phyloP scores from a whole-genome alignment of 1,284 basidiomycete species.

The Moniliophthora roreri region DNA sequence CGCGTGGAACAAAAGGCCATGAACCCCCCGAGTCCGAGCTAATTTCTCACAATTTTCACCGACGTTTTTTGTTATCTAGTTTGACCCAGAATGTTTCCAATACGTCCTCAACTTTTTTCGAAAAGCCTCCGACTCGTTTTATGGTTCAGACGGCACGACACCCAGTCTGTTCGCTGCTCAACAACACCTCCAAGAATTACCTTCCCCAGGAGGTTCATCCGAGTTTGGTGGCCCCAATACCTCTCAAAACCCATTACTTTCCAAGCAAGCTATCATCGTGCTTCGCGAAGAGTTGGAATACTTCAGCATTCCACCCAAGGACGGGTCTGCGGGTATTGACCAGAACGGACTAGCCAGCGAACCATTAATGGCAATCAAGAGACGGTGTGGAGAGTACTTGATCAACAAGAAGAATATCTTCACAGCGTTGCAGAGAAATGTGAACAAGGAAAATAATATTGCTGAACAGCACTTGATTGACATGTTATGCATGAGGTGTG shows the following conservation, averaged over 20 bases:
- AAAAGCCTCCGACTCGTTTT: slow-evolving; percentile 86
- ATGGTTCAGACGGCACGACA: slow-evolving; percentile 70
- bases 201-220: slow-evolving; percentile 38
- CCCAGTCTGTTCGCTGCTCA: slow-evolving; percentile 81
- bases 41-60: slow-evolving; percentile 14
- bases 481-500: slow-evolving; percentile 99
- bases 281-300: slow-evolving; percentile 98
- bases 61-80: slow-evolving; percentile 50
- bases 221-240: slow-evolving; percentile 61
- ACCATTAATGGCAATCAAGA: slow-evolving; percentile 74
- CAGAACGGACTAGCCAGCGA: slow-evolving; percentile 79
- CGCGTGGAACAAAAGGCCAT: background rate
- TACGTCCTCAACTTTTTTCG: slow-evolving; percentile 93
- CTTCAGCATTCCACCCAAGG: slow-evolving; percentile 90
- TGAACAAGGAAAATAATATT: slow-evolving; percentile 99
- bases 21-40: background rate
- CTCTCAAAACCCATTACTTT: slow-evolving; percentile 87
- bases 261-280: slow-evolving; percentile 98
- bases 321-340: slow-evolving; percentile 65
- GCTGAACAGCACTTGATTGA: slow-evolving; percentile 99
- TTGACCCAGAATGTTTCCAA: slow-evolving; percentile 95
- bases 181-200: slow-evolving; percentile 70
- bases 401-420: slow-evolving; percentile 93
- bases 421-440: slow-evolving; percentile 96
- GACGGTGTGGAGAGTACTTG: slow-evolving; percentile 83